Base-by-base conservation (phyloP, 495 filamentous ascomycete genomes). In the Alectoria sarmentosa region DNA sequence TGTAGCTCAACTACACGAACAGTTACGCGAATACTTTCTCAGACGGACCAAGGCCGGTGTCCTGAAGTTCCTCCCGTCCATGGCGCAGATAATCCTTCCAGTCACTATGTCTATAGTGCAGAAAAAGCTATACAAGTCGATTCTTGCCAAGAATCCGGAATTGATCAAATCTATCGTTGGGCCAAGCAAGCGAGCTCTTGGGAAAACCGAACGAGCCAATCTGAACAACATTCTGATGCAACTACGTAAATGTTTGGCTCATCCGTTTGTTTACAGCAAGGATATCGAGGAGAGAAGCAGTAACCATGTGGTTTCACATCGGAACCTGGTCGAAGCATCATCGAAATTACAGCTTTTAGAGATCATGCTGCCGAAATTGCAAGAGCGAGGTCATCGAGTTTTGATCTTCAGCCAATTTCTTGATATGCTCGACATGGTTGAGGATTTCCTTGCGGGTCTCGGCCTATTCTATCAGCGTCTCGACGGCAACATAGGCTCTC, bases 401-500 rank as follows among this genome's bases (percentile, higher is more conserved):
- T 76, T 99, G 26, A 89, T 99, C 32, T 99, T 99, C 78, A 96
- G 91, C 73, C 95, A 98, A 72, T 98, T 98, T 65, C 77, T 99
- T 8, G 84, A 91, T 39, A 90, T 92, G 76, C 77, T 99, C 21
- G 89, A 91, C 67, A 84, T 98, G 46, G 77, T 96, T 17, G 94
- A 99, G 74, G 94, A 99, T 72, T 96, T 98, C 68, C 76, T 98
- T 2, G 81, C 80, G 26, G 86, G 86, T 2, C 69, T 97, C 48
- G 85, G 82, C 14, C 74, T 96, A 60, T 73, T 71, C 10, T 89
- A 89, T 72, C 83, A 88, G 64, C 90, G 94, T 19, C 82, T 99
- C 1, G 94, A 99, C 75, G 94, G 94, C n/a, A 84, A 65, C 6
- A 84, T 96, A 67, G 82, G 81, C 4, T 85, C 88, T 9, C 76